Conservation (phyloP, 2,329 filamentous ascomycete species). For the Tetracladium maxilliforme region DNA sequence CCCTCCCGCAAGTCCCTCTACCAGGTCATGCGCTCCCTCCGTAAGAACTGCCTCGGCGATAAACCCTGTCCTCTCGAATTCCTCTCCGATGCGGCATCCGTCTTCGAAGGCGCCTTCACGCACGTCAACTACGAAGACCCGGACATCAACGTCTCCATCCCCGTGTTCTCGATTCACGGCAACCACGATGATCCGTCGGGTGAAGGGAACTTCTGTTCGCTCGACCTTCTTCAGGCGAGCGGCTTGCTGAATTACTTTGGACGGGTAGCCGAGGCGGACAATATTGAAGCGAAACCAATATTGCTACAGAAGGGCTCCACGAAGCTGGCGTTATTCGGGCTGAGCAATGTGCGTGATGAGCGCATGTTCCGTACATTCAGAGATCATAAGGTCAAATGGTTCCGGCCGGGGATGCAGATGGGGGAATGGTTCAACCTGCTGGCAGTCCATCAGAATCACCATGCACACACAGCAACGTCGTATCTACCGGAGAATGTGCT, state of each 20-base stretch:
- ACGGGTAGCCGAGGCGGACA: slow-evolving; percentile 79
- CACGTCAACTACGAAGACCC: slow-evolving; percentile 97
- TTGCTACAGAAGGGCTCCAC: slow-evolving; percentile 86
- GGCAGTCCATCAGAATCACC: slow-evolving; percentile 91
- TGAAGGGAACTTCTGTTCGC: slow-evolving; percentile 78
- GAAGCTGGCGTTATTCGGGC: slow-evolving; percentile 81
- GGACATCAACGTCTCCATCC: slow-evolving; percentile 93
- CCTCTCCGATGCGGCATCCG: slow-evolving; percentile 80
- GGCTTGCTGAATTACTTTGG: slow-evolving; percentile 95
- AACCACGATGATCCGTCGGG: slow-evolving; percentile 99
- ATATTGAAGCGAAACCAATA: slow-evolving; percentile 83
- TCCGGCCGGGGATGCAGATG: slow-evolving; percentile 64
- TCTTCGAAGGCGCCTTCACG: slow-evolving; percentile 79
- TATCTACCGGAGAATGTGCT: slow-evolving; percentile 90
- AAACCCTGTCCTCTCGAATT: slow-evolving; percentile 94
- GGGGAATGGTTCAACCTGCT: slow-evolving; percentile 93
- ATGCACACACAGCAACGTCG: slow-evolving; percentile 81
- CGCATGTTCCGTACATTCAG: slow-evolving; percentile 86
- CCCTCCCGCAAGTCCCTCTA: slow-evolving; percentile 92
- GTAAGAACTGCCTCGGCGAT: slow-evolving; percentile 87
- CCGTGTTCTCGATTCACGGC: slow-evolving; percentile 95
- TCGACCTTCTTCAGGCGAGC: slow-evolving; percentile 82
- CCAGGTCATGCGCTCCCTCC: slow-evolving; percentile 88
- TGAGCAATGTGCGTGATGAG: slow-evolving; percentile 94
- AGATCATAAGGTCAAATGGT: slow-evolving; percentile 90